Conservation (phyloP, 148 eudicot genomes). For the Cornus florida region DNA sequence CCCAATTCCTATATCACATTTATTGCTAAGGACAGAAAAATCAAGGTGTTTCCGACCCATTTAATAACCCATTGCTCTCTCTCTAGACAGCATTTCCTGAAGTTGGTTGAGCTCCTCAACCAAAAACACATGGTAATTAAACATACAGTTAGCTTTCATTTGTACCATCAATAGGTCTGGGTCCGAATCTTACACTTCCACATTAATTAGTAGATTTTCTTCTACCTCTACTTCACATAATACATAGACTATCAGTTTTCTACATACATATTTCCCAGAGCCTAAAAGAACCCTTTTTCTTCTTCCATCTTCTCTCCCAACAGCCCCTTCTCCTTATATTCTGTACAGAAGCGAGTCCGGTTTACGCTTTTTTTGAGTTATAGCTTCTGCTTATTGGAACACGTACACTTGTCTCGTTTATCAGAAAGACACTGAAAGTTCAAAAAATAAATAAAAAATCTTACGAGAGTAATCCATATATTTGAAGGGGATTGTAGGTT, state of each 20-base stretch:
- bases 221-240: background rate
- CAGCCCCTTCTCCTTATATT: background rate
- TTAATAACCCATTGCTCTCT: too few species aligned
- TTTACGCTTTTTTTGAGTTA: slow-evolving; percentile 2
- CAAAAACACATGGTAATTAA: too few species aligned
- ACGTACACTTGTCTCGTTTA: slow-evolving; percentile 59
- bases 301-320: background rate
- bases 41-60: too few species aligned
- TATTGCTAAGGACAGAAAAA: too few species aligned
- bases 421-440: slow-evolving; percentile 55
- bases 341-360: slow-evolving; percentile 5
- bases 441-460: background rate
- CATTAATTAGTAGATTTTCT: background rate
- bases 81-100: too few species aligned
- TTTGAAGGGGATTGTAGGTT: background rate
- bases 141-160: background rate
- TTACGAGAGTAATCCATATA: background rate
- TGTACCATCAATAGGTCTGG: background rate
- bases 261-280: background rate
- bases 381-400: slow-evolving; percentile 39
- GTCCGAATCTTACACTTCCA: background rate
- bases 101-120: too few species aligned
- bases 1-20: too few species aligned
- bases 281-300: background rate
- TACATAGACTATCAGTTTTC: background rate